Percentiles rank a stretch among this genome's conserved stretches.
Evolutionary conservation across 441 rosid species (phyloP).

Genomic region (Pelargonium citronellum): DNA sequence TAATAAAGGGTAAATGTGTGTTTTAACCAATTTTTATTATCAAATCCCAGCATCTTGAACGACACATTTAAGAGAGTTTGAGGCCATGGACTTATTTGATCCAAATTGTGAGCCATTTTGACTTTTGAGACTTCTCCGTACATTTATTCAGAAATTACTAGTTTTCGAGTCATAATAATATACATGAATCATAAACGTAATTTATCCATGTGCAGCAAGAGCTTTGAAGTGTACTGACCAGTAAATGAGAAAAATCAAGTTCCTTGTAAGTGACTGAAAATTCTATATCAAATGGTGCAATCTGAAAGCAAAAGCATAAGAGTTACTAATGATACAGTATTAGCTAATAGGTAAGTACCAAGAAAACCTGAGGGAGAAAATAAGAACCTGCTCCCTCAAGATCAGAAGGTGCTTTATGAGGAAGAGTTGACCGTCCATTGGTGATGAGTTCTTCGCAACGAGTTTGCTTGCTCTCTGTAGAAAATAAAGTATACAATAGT

Average conservation of each 20-base stretch:
- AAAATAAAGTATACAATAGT: constrained; percentile 16
- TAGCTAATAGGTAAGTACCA: constrained; percentile 17
- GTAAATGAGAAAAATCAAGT: constrained; percentile 91
- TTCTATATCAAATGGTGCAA: constrained; percentile 94
- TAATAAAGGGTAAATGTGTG: no score
- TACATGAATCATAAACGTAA: background rate
- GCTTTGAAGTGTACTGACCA: constrained; percentile 56
- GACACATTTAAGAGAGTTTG: no score
- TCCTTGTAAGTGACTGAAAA: constrained; percentile 95
- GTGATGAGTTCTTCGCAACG: constrained; percentile 60
- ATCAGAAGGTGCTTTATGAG: constrained; percentile 89
- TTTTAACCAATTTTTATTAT: no score
- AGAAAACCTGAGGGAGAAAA: constrained; percentile 20
- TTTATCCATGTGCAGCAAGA: background rate
- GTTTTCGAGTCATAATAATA: background rate
- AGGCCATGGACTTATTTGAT: no score
- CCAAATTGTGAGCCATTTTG: no score
- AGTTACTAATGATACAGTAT: constrained; percentile 16
- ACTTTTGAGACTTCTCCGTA: no score
- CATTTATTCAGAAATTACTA: background rate
- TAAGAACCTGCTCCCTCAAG: constrained; percentile 80
- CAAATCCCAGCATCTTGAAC: no score
- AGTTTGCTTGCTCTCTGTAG: constrained; percentile 86
- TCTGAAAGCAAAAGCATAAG: constrained; percentile 41
- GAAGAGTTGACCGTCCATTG: constrained; percentile 91